Evolutionary conservation across 306 rosid genomes (phyloP), one percentile per base, ranked within the genome.

Genomic region (Quercus parvula): DNA sequence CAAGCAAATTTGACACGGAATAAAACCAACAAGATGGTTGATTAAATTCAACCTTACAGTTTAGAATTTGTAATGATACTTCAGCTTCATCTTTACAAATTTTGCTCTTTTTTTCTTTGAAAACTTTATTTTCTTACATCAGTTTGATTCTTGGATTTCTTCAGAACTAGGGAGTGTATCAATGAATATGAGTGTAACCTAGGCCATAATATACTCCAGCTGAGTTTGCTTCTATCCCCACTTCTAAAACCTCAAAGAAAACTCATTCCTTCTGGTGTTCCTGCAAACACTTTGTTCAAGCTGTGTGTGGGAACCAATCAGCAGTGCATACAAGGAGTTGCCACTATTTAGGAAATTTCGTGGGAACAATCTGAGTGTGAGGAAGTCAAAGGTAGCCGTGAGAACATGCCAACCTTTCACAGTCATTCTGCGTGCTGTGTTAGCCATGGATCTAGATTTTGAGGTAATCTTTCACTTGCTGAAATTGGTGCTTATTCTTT

Each of bases 131-230:
- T 49, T 13, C 58, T 76, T 58, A 19, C 49, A 20, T 61, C 56
- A 54, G 64, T 64, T 31, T 51, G 76, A 73, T 84, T 72, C 62
- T 64, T 46, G 51, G 76, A 74, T 91, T 84, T 74, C 76, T 85
- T 86, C 86, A 85, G 90, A 83, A 66, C 15, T 18, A 74, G 74
- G 78, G 67, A 69, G 89, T 78, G 81, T 81, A 73, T 82, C 79
- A 41, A 74, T 56, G 75, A 84, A 85, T 81, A 95, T 93, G 99
- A 90, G 90, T 83, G 87, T 76, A 79, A 86, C 19, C 81, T 87
- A 57, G 86, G 91, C 78, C 92, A 89, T 70, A 85, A 87, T 33
- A 56, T 91, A 77, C 90, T 94, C 55, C 88, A 88, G 78, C 97
- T 84, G 81, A 90, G 85, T 56, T 59, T 88, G 84, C 88, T 84